Evolutionary conservation across 805 yeast genomes (phyloP).

Genomic region (Metschnikowia colocasiae): DNA sequence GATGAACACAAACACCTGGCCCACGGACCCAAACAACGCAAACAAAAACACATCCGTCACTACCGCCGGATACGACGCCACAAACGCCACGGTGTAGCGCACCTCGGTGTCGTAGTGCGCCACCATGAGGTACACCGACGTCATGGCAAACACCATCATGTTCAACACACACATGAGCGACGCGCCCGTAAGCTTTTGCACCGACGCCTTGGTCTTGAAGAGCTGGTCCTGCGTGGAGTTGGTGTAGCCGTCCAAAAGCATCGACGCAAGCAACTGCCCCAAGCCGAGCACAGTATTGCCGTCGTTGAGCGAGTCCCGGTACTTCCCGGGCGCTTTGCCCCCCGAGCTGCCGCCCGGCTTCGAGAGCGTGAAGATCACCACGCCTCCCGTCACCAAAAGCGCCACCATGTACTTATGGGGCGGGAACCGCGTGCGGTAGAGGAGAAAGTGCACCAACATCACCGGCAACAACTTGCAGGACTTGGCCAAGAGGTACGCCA

Average conservation of each 20-base stretch:
- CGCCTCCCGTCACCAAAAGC: conserved; percentile 74
- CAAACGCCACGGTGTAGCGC: conserved; percentile 45
- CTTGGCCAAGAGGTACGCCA: conserved; percentile 82
- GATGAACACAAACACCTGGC: conserved; percentile 89
- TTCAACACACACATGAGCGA: conserved; percentile 77
- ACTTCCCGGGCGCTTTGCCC: conserved; percentile 26
- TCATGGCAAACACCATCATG: conserved; percentile 41
- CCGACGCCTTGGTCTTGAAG: conserved; percentile 41
- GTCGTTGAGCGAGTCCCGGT: conserved; percentile 29
- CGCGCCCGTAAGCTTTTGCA: conserved; percentile 62
- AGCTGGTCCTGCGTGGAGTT: conserved; percentile 91
- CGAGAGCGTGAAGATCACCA: conserved; percentile 66
- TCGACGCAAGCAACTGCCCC: conserved; percentile 51
- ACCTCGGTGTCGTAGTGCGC: conserved; percentile 47
- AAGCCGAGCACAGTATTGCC: conserved; percentile 56
- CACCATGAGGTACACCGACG: conserved; percentile 45
- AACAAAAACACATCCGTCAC: conserved; percentile 59
- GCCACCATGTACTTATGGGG: conserved; percentile 77
- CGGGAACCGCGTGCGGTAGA: conserved; percentile 73
- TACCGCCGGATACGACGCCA: conserved; percentile 50
- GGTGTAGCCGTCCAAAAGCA: conserved; percentile 85
- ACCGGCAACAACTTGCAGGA: conserved; percentile 94
- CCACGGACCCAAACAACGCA: conserved; percentile 79
- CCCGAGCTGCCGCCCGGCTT: conserved; percentile 33
- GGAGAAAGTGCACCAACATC: conserved; percentile 71